Evolutionary conservation across 169 alveolate genomes (phyloP).

Genomic region (Perkinsus olseni): DNA sequence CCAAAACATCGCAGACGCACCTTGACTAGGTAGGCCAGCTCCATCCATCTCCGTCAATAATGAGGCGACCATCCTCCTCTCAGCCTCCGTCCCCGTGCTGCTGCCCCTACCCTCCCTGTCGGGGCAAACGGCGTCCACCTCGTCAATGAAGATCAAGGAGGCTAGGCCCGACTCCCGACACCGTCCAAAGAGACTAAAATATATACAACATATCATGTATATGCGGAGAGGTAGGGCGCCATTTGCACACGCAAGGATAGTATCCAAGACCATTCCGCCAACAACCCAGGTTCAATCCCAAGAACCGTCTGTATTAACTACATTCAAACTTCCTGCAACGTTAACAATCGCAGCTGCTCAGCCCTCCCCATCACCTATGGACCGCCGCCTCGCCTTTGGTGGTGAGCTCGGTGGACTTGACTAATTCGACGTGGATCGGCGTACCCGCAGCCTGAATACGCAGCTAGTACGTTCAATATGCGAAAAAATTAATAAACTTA

Average conservation of each 20-base stretch:
- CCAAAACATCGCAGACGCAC: too few species aligned
- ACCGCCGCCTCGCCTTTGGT: not conserved
- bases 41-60: constrained; percentile 23
- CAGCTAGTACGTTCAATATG: too few species aligned
- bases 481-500: too few species aligned
- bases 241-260: too few species aligned
- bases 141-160: constrained; percentile 53
- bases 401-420: not conserved
- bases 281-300: too few species aligned
- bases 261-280: too few species aligned
- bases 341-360: not conserved
- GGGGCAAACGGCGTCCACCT: constrained; percentile 59
- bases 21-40: not conserved
- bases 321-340: not conserved
- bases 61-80: constrained; percentile 45
- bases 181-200: not conserved
- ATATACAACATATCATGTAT: too few species aligned
- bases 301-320: too few species aligned
- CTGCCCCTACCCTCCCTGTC: constrained; percentile 38
- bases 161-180: not conserved
- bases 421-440: not conserved
- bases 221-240: too few species aligned
- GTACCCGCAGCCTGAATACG: not conserved
- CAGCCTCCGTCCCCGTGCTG: constrained; percentile 33
- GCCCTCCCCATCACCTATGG: not conserved